Percentiles rank a stretch among this genome's conserved stretches.
Evolutionary conservation across 1,284 basidiomycete species (phyloP).

Genomic region (Boletus nobilissimus): DNA sequence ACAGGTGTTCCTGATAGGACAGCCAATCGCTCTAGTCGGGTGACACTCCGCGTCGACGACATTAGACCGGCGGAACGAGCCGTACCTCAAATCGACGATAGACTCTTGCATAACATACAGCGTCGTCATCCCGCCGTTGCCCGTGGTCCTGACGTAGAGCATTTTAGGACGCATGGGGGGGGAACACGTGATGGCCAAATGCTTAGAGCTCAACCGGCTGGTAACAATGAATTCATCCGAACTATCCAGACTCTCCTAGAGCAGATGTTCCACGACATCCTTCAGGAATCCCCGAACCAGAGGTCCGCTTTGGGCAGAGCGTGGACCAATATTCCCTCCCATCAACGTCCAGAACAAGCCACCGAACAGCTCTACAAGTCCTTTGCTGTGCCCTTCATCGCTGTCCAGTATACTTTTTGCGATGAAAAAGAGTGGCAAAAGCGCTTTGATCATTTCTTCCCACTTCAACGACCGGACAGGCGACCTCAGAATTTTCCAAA

Average conservation of each 20-base stretch:
- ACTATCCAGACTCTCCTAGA: slow-evolving; percentile 4
- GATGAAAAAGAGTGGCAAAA: background rate
- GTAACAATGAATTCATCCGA: background rate
- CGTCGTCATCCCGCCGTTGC: no score
- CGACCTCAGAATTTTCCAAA: background rate
- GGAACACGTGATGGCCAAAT: background rate
- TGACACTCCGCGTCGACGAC: no score
- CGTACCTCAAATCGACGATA: no score
- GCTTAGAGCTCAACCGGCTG: background rate
- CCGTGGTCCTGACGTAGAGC: no score
- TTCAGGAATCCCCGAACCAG: slow-evolving; percentile 20
- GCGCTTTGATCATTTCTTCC: slow-evolving; percentile 18
- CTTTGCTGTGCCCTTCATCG: background rate
- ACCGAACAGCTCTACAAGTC: background rate
- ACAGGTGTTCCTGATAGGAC: no score
- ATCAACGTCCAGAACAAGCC: accelerated
- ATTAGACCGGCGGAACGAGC: no score
- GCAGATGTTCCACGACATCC: slow-evolving; percentile 22
- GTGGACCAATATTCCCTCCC: slow-evolving; percentile 15
- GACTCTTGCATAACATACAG: no score
- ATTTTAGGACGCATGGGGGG: no score
- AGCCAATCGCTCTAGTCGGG: no score
- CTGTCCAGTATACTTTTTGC: background rate
- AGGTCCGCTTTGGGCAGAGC: background rate
- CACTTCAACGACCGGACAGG: background rate